Evolutionary conservation across 2,329 filamentous ascomycete genomes (phyloP), one percentile per base, ranked within the genome.

Genomic region (Sporothrix brasiliensis): DNA sequence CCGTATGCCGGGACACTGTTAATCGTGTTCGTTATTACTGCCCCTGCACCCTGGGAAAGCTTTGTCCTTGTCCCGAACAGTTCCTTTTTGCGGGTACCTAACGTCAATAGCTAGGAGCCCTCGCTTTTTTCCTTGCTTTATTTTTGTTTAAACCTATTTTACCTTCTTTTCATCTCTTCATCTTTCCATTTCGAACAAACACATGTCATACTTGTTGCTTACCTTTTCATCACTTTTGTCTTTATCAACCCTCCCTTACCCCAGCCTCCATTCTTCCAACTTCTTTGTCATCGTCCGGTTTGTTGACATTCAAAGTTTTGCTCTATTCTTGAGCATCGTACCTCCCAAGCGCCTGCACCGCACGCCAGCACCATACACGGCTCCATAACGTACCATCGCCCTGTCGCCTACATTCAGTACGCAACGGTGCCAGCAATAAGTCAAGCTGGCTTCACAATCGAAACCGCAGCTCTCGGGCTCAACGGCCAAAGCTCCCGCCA

Each of bases 401-500:
- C 34, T 34, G 30, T 61, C 24, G 61, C 54, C 61, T 67, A 70
- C 13, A 53, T 47, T 13, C 53, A 21, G n/a, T 21, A 61, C 34
- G 34, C 44, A 19, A 21, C 1, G 27, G 39, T 21, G 44, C 47
- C n/a, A 56, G 21, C 34, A 27, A 39, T 39, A 61, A 61, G 60
- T 54, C 60, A 71, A 53, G 60, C 70, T 71, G 70, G 70, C 70
- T 61, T 71, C 70, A 27, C 70, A 69, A 54, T 52, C 60, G 1
- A 70, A 72, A 44, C 14, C 56, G 6, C 56, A 61, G 56, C 68
- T 60, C 34, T 54, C 68, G 68, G 41, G 56, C 63, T 53, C 63
- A 69, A 77, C 74, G 14, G 30, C 21, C 49, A 72, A 70, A 30
- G 63, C 71, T 16, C 44, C 60, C 4, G 67, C 67, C 69, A 81